Conservation (phyloP, 2,329 filamentous ascomycete genomes). For the Neophaeococcomyces aloes region DNA sequence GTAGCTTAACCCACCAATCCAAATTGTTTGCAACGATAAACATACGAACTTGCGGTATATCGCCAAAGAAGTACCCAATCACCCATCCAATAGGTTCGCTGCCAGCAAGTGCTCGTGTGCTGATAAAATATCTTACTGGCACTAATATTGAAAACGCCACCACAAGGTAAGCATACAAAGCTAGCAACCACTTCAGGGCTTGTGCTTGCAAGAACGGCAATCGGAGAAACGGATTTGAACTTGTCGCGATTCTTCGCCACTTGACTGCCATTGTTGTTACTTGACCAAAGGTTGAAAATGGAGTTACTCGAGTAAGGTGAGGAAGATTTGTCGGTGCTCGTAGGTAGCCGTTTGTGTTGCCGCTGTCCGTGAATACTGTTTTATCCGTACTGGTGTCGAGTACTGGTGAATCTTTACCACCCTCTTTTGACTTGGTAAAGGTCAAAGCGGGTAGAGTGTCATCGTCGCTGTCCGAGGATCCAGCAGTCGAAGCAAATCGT, state of each 20-base stretch:
- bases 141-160: slow-evolving; percentile 57
- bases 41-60: slow-evolving; percentile 60
- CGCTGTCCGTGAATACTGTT: neutral
- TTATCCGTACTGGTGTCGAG: too few species aligned
- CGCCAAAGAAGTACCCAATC: slow-evolving; percentile 76
- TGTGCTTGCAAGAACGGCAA: slow-evolving; percentile 70
- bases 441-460: neutral
- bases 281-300: slow-evolving; percentile 3
- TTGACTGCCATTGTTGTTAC: slow-evolving; percentile 3
- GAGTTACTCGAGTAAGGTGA: neutral
- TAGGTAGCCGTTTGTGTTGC: neutral
- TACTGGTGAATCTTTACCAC: too few species aligned
- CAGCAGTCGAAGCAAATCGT: neutral
- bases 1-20: slow-evolving; percentile 65
- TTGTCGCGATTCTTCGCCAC: slow-evolving; percentile 1
- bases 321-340: neutral
- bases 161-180: slow-evolving; percentile 62
- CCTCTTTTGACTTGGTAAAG: too few species aligned
- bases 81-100: slow-evolving; percentile 89
- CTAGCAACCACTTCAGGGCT: slow-evolving; percentile 72
- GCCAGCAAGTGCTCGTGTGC: slow-evolving; percentile 54
- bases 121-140: slow-evolving; percentile 61
- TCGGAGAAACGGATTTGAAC: slow-evolving; percentile 49
- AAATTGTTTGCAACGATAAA: slow-evolving; percentile 59
- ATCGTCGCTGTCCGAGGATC: slow-evolving; percentile 6